Evolutionary conservation across 208 protist genomes (phyloP), one percentile per base, ranked within the genome.

Genomic region (Crithidia expoeki): DNA sequence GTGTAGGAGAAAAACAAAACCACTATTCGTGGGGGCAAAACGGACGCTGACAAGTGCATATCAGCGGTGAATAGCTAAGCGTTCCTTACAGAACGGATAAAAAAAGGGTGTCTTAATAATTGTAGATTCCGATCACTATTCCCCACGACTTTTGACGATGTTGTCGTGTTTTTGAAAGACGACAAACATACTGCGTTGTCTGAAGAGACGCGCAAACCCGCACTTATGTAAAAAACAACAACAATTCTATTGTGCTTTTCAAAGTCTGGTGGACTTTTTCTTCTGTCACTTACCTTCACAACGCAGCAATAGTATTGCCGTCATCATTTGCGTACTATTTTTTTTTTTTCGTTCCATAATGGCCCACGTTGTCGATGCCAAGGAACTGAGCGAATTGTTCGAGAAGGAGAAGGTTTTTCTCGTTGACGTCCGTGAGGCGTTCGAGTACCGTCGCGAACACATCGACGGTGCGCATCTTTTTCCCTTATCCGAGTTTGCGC

Each of bases 361-460:
- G 68, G 53, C 66, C 30, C 58, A 36, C 47, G 75, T 76, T 30
- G 60, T 79, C 21, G 74, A 74, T 47, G 60, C 70, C n/a, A 65
- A 58, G 32, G 66, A 69, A 30, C 46, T 74, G 30, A 56, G 66
- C 46, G 67, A 27, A 6, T 27, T 80, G 64, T 62, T 79, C 52
- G 51, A 51, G 46, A 50, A 42, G 49, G 65, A 72, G 52, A 58
- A 71, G 36, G 67, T 88, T 4, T 73, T 76, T 53, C 71, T 85
- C 25, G 73, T 77, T 1, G 79, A 88, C 44, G 79, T 83, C 32
- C 76, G 79, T n/a, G 76, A 88, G 68, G 40, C 50, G 1, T 62
- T 34, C 34, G 83, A 88, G 76, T 81, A 74, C 68, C 65, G 64
- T 30, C 72, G 76, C 44, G 79, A 85, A 66, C 83, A 85, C 74